Base-by-base conservation (phyloP, 257 asterid genomes). In the Solanum paucissectum region DNA sequence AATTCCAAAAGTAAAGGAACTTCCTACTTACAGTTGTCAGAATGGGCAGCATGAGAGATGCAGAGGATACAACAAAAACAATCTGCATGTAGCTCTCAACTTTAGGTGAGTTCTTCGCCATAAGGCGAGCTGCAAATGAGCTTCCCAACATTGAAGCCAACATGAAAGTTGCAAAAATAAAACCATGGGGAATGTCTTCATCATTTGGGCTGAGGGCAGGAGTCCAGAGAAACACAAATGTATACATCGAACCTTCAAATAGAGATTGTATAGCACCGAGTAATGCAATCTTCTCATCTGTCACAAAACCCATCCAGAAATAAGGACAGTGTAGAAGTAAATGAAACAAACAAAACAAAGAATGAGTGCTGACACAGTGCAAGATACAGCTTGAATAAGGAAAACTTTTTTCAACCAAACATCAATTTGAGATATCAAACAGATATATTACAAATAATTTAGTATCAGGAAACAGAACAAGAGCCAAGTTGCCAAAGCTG, bases 211-310 rank as follows among this genome's bases (percentile, higher is more conserved):
- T 96, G 84, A 96, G 92, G 58, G 99, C 98, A 83, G 99, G 99
- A 42, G 99, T 96, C 99, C 99, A 96, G 38, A 96, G 95, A 91
- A 96, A 96, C 90, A 96, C 99, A 86, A 96, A 96, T 23, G 99
- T 96, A 74, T 96, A 96, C 99, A 96, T 96, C 1, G 99, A 96
- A 88, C 99, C 99, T 93, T 96, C 99, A 90, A 96, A 96, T 86
- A 96, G 92, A 79, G 99, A 96, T 90, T 96, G 99, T 91, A 96
- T 95, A 32, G 98, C 99, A 91, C 99, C 99, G 87, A 96, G 93
- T 90, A 96, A 91, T 58, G 98, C 99, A 85, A 96, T 96, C 94
- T 92, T 96, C 95, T 97, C 99, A 93, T 97, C 99, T 95, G 95
- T 89, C 87, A 72, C 83, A 88, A 33, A 88, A 88, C 90, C 25